phyloP scores from a whole-genome alignment of 768 basidiomycete species.

The Lactarius akahatsu region DNA sequence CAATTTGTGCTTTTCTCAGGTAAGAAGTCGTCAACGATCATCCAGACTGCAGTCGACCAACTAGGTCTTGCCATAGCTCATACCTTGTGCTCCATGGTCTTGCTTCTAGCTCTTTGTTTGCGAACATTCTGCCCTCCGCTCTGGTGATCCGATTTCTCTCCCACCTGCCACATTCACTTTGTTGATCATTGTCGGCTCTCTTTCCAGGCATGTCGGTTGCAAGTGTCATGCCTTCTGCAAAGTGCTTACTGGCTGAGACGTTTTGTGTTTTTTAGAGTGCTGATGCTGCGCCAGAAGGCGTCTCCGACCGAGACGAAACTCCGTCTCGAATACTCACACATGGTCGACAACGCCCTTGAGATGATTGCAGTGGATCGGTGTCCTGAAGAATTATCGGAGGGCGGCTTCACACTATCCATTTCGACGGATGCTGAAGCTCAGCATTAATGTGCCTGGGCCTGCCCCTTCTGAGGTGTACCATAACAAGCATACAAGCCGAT shows the following conservation, averaged over 20 bases:
- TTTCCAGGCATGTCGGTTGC: slow-evolving; percentile 25
- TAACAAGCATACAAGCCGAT: background rate
- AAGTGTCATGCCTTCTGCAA: background rate
- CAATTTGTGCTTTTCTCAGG: slow-evolving; percentile 24
- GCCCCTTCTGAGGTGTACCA: background rate
- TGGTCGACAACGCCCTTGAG: slow-evolving; percentile 25
- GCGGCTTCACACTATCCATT: background rate
- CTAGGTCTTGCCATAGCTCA: slow-evolving; percentile 1
- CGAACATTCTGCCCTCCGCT: slow-evolving; percentile 23
- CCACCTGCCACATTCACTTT: background rate
- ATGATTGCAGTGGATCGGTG: background rate
- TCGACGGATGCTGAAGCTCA: background rate
- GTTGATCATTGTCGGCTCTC: background rate
- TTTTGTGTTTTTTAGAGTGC: slow-evolving; percentile 17
- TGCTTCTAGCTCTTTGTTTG: slow-evolving; percentile 10
- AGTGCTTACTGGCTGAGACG: background rate
- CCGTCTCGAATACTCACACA: background rate
- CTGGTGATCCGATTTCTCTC: slow-evolving; percentile 14
- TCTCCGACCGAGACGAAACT: slow-evolving; percentile 24
- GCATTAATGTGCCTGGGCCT: background rate
- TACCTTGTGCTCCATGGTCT: background rate
- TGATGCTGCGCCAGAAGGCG: slow-evolving; percentile 26
- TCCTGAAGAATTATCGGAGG: background rate
- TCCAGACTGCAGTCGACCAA: background rate
- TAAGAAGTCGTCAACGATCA: background rate